phyloP scores from a whole-genome alignment of 495 filamentous ascomycete species.

The Astrocystis sublimbata region DNA sequence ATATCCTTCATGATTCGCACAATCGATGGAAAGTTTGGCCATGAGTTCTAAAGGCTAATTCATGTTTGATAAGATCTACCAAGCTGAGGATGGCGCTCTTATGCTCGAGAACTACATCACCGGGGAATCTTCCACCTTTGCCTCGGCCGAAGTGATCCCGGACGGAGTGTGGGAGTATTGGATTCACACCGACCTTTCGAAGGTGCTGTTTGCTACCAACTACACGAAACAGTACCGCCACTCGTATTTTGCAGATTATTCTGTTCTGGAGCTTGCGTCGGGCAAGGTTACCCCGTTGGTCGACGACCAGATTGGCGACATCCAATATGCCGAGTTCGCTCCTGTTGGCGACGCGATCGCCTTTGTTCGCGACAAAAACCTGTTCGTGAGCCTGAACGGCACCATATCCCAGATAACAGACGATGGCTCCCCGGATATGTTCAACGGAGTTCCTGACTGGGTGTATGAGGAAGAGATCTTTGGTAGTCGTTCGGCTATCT shows the following conservation, averaged over 20 bases:
- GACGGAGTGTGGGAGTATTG: constrained; percentile 33
- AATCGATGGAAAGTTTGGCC: not conserved
- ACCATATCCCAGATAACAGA: constrained; percentile 51
- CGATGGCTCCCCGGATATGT: constrained; percentile 55
- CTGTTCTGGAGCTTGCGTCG: constrained; percentile 50
- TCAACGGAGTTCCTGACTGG: constrained; percentile 63
- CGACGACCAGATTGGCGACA: constrained; percentile 50
- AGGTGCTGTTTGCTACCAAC: constrained; percentile 56
- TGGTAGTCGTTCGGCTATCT: constrained; percentile 48
- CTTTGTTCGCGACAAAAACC: constrained; percentile 58
- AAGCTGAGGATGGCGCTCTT: constrained; percentile 41
- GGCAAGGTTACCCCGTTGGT: constrained; percentile 48
- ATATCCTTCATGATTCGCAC: too few relatives aligned
- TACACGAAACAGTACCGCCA: constrained; percentile 59
- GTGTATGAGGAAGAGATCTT: constrained; percentile 65
- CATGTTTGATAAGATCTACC: constrained; percentile 35
- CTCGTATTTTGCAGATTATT: constrained; percentile 60
- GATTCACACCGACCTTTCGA: constrained; percentile 42
- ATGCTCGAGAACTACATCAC: constrained; percentile 52
- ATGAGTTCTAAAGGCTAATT: not conserved
- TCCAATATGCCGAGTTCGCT: constrained; percentile 58
- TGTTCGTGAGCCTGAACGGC: constrained; percentile 54
- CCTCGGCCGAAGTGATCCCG: constrained; percentile 42
- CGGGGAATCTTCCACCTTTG: constrained; percentile 47
- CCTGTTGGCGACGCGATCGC: constrained; percentile 51